Evolutionary conservation across 768 basidiomycete species (phyloP).

Genomic region (Boletus eberwhitei): DNA sequence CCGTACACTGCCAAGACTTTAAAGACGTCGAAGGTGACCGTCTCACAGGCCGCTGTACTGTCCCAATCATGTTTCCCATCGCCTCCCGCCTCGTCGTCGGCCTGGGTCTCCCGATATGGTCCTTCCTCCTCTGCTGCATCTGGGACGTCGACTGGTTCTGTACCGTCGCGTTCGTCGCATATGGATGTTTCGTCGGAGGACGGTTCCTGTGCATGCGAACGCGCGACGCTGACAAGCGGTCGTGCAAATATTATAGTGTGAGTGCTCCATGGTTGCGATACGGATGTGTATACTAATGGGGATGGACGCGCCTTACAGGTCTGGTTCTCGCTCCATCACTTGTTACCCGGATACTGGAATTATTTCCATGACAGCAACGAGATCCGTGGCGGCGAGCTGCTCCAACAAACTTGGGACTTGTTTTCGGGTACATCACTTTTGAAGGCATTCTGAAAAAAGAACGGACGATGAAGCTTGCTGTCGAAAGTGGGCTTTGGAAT

Average conservation of each 20-base stretch:
- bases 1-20: constrained; percentile 50
- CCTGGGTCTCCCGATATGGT: constrained; percentile 38
- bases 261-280: not conserved
- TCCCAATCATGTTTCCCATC: constrained; percentile 44
- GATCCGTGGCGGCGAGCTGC: constrained; percentile 15
- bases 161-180: constrained; percentile 27
- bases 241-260: constrained; percentile 39
- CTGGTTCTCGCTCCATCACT: constrained; percentile 35
- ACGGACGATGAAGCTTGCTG: not conserved
- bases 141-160: constrained; percentile 35
- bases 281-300: not conserved
- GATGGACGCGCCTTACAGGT: constrained; percentile 12
- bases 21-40: constrained; percentile 44
- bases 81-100: constrained; percentile 34
- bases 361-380: constrained; percentile 23
- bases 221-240: constrained; percentile 31
- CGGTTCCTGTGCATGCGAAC: constrained; percentile 32
- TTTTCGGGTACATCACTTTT: constrained; percentile 15
- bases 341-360: constrained; percentile 37
- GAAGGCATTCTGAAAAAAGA: constrained; percentile 1
- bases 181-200: constrained; percentile 34
- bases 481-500: not conserved
- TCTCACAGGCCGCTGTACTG: constrained; percentile 36
- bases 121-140: constrained; percentile 28
- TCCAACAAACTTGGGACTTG: constrained; percentile 18